phyloP scores from a whole-genome alignment of 2,329 filamentous ascomycete genomes.

The Penicillium psychrosexuale region DNA sequence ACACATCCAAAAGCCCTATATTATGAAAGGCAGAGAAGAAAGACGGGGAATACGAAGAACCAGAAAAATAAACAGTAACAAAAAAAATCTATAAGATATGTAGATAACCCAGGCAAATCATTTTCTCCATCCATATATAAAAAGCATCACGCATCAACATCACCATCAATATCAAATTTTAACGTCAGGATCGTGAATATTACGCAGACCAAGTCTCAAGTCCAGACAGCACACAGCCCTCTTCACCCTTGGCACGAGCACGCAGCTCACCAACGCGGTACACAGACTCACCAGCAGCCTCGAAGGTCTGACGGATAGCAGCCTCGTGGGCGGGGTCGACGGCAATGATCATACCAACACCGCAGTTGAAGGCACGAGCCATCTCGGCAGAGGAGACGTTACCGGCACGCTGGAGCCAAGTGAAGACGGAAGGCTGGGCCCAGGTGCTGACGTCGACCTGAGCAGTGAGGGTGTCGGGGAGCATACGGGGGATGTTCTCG shows the following conservation, averaged over 20 bases:
- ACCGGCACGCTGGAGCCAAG: conserved; percentile 73
- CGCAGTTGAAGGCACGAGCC: conserved; percentile 90
- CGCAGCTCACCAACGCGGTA: conserved; percentile 71
- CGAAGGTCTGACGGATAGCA: conserved; percentile 51
- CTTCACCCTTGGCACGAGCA: conserved; percentile 49
- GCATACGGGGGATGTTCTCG: conserved; percentile 93
- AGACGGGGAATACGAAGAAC: conserved; percentile 5
- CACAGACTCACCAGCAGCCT: conserved; percentile 70
- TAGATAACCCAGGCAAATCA: conserved; percentile 5
- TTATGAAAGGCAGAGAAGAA: background rate
- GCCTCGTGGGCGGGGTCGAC: conserved; percentile 51
- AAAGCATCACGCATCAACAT: conserved; percentile 9
- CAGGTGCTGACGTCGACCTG: conserved; percentile 75
- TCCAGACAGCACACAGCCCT: conserved; percentile 63
- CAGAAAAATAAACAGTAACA: conserved; percentile 3
- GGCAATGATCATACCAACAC: conserved; percentile 88
- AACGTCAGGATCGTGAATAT: conserved; percentile 4
- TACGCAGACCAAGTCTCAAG: conserved; percentile 49
- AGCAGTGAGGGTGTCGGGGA: conserved; percentile 73
- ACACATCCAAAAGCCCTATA: conserved; percentile 7
- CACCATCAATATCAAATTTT: conserved; percentile 7
- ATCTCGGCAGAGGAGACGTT: conserved; percentile 76
- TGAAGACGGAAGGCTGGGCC: conserved; percentile 74
- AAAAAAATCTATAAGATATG: conserved; percentile 5
- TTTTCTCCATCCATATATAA: conserved; percentile 9